These are phyloP conservation scores for Tremellales sp. DNA, from an alignment of 1,284 basidiomycete genomes.

Conservation along the genomic window DNA sequence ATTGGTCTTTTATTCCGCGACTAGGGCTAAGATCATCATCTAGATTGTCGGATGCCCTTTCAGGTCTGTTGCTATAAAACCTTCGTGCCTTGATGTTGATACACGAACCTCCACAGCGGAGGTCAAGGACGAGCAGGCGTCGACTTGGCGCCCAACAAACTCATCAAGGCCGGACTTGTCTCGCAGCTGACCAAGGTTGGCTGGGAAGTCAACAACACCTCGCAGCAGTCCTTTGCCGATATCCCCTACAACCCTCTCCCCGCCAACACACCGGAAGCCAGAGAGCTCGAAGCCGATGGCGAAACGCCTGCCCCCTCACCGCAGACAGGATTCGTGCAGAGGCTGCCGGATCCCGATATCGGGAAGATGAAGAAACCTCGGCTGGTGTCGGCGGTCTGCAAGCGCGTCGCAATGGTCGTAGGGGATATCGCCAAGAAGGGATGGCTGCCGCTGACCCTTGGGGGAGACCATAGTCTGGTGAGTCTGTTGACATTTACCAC, in stretches of 20 bases:
- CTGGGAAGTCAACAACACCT: slow-evolving; percentile 84
- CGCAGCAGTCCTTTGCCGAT: slow-evolving; percentile 82
- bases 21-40: slow-evolving; percentile 1
- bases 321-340: slow-evolving; percentile 6
- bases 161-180: slow-evolving; percentile 78
- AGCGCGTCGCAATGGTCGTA: slow-evolving; percentile 74
- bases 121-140: slow-evolving; percentile 70
- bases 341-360: slow-evolving; percentile 59
- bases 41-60: slow-evolving; percentile 72
- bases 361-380: slow-evolving; percentile 85
- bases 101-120: slow-evolving; percentile 32
- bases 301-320: not conserved
- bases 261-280: not conserved
- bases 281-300: not conserved
- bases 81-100: slow-evolving; percentile 8
- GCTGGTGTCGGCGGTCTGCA: slow-evolving; percentile 75
- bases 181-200: slow-evolving; percentile 73
- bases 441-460: slow-evolving; percentile 84
- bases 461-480: slow-evolving; percentile 91
- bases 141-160: slow-evolving; percentile 82
- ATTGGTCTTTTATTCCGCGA: not conserved
- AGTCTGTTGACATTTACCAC: slow-evolving; percentile 35
- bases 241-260: slow-evolving; percentile 50
- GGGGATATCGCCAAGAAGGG: slow-evolving; percentile 71
- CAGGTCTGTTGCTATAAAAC: slow-evolving; percentile 52